Evolutionary conservation across 805 yeast species (phyloP), one percentile per base, ranked within the genome.

Genomic region (Torulaspora franciscae): DNA sequence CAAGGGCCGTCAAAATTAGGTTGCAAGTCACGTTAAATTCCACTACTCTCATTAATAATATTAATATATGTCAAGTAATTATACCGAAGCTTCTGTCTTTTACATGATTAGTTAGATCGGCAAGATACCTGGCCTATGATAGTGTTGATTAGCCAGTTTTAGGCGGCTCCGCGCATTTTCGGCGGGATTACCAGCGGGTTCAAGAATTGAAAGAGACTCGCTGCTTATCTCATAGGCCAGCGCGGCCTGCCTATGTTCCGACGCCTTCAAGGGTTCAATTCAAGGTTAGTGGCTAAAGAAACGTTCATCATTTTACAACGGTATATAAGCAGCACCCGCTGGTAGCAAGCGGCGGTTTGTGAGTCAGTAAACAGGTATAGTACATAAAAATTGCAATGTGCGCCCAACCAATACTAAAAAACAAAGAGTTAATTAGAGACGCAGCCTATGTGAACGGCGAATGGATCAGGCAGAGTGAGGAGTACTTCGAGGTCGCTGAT

Each of bases 381-480:
- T 8, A 10, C 6, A 19, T 22, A 47, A 37, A 8, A 46, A 45
- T 43, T 30, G 45, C 32, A 17, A 46, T 48, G 45, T 30, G 45
- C 30, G 24, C 42, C 7, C 25, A 24, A 36, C 68, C 67, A 11
- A 47, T 43, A 3, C 58, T 77, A 45, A 70, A 71, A 42, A 79
- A 80, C 58, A 65, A 68, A 19, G 70, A 71, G n/a, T 69, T 84
- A 29, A 51, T 83, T 46, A 70, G 72, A 60, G 75, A 80, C n/a
- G 75, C 78, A 41, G 83, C 83, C 3, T 77, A 68, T 52, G 70
- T 86, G 62, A 79, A 85, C 56, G 96, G 96, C 32, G 68, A 80
- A 55, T 89, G 95, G 95, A 61, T 78, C 27, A 55, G 66, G 23
- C 65, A 62, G 10, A 62, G 71, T 10, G 61, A 69, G 6, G 68